Conservation (phyloP, 2,329 filamentous ascomycete species). For the Colletotrichum sansevieriae region DNA sequence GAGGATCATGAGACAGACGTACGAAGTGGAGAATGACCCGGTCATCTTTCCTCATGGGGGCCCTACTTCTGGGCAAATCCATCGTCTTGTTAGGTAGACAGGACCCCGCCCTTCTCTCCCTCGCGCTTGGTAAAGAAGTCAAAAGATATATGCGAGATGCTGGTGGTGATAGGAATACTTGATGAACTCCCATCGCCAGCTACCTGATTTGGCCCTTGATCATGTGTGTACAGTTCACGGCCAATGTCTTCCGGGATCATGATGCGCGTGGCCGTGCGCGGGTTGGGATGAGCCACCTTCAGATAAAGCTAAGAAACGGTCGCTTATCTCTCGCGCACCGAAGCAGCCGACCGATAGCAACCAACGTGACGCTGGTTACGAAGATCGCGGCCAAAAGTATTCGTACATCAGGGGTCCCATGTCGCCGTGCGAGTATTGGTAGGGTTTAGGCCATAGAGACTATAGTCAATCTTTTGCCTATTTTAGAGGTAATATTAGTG, state of each 20-base stretch:
- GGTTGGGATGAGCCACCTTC: background rate
- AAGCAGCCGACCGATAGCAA: slow-evolving; percentile 33
- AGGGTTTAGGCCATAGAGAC: too few species aligned
- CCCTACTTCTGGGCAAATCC: slow-evolving; percentile 48
- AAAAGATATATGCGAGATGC: background rate
- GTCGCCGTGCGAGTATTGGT: too few species aligned
- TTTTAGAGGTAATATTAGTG: too few species aligned
- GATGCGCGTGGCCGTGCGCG: slow-evolving; percentile 1
- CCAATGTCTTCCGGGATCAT: slow-evolving; percentile 19
- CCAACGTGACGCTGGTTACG: slow-evolving; percentile 15
- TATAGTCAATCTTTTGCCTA: too few species aligned
- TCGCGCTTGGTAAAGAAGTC: background rate
- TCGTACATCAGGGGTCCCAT: too few species aligned
- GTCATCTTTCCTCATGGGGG: slow-evolving; percentile 67
- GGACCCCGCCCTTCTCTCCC: background rate
- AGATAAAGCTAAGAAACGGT: slow-evolving; percentile 19
- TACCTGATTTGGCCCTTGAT: slow-evolving; percentile 3
- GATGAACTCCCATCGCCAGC: slow-evolving; percentile 9
- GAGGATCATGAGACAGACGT: slow-evolving; percentile 49
- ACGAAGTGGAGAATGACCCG: slow-evolving; percentile 88
- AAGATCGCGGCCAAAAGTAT: too few species aligned
- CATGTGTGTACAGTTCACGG: slow-evolving; percentile 14
- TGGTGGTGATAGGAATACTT: background rate
- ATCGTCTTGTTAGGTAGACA: slow-evolving; percentile 44
- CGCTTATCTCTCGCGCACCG: slow-evolving; percentile 36